Percentiles rank a stretch among this genome's conserved stretches.
These are phyloP conservation scores for Cucurbita moschata DNA, from an alignment of 306 rosid species.

Conservation along the genomic window DNA sequence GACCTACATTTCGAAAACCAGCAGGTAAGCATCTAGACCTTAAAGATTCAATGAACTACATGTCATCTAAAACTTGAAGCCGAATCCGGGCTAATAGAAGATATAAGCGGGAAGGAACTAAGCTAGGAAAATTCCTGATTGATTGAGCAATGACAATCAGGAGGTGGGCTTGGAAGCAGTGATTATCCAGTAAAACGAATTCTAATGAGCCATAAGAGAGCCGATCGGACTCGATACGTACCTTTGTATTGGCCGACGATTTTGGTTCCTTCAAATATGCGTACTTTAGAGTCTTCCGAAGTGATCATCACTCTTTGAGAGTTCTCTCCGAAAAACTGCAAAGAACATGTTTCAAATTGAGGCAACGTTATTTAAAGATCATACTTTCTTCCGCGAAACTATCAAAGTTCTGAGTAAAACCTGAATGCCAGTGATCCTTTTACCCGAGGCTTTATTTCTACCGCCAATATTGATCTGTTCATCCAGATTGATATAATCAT, in stretches of 20 bases:
- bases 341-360: background rate
- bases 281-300: slow-evolving; percentile 72
- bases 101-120: too few relatives aligned
- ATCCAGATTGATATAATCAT: slow-evolving; percentile 38
- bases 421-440: slow-evolving; percentile 84
- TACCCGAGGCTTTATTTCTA: slow-evolving; percentile 48
- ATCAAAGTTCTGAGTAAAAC: slow-evolving; percentile 14
- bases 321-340: slow-evolving; percentile 57
- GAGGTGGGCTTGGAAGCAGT: too few relatives aligned
- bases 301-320: slow-evolving; percentile 50
- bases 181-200: background rate
- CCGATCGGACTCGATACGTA: background rate
- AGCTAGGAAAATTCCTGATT: too few relatives aligned
- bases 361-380: background rate
- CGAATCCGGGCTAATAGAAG: too few relatives aligned
- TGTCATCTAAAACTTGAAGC: too few relatives aligned
- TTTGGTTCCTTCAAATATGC: slow-evolving; percentile 53
- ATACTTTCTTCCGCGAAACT: background rate
- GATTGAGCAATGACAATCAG: too few relatives aligned
- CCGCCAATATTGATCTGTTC: slow-evolving; percentile 31
- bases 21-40: background rate
- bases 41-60: background rate
- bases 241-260: slow-evolving; percentile 55
- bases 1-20: slow-evolving; percentile 29
- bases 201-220: background rate